Percentiles rank a stretch among this genome's conserved stretches.
These are phyloP conservation scores for Xylaria intraflava DNA, from an alignment of 495 filamentous ascomycete species.

Conservation along the genomic window DNA sequence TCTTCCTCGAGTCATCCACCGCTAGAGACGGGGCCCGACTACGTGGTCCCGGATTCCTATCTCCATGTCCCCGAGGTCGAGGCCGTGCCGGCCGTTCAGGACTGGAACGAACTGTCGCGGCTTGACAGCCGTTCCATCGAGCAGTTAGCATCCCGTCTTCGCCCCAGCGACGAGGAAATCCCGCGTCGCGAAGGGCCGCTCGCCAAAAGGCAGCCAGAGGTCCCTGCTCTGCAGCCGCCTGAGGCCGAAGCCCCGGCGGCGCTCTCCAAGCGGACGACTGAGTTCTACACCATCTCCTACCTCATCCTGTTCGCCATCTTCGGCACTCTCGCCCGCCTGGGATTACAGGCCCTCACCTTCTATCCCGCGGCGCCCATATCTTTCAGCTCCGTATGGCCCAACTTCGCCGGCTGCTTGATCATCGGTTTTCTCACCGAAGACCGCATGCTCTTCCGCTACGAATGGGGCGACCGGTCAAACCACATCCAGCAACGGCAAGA, in stretches of 20 bases:
- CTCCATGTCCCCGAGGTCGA: conserved; percentile 43
- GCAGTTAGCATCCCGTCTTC: conserved; percentile 11
- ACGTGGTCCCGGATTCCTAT: conserved; percentile 44
- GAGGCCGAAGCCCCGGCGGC: conserved; percentile 1
- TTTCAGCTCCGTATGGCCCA: conserved; percentile 79
- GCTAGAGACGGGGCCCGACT: conserved; percentile 14
- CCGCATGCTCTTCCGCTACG: conserved; percentile 60
- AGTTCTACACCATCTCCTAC: conserved; percentile 73
- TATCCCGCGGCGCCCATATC: conserved; percentile 73
- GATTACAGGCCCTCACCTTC: conserved; percentile 71
- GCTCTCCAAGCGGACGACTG: conserved; percentile 55
- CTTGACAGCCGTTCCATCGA: conserved; percentile 24
- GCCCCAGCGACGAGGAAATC: conserved; percentile 7
- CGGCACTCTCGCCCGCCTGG: conserved; percentile 79
- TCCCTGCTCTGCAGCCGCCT: not conserved
- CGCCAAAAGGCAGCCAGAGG: not conserved
- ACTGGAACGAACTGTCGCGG: conserved; percentile 32
- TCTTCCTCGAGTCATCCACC: not conserved
- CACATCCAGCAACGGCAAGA: not conserved
- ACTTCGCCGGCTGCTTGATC: conserved; percentile 73
- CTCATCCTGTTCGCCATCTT: conserved; percentile 81
- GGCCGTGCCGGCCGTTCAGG: conserved; percentile 39
- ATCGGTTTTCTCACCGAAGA: conserved; percentile 87
- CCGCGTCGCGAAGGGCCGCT: not conserved
- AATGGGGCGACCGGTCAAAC: not conserved